Percentiles rank a stretch among this genome's conserved stretches.
Conservation (phyloP, 2,329 filamentous ascomycete species). For the Pseudogymnoascus sp. region DNA sequence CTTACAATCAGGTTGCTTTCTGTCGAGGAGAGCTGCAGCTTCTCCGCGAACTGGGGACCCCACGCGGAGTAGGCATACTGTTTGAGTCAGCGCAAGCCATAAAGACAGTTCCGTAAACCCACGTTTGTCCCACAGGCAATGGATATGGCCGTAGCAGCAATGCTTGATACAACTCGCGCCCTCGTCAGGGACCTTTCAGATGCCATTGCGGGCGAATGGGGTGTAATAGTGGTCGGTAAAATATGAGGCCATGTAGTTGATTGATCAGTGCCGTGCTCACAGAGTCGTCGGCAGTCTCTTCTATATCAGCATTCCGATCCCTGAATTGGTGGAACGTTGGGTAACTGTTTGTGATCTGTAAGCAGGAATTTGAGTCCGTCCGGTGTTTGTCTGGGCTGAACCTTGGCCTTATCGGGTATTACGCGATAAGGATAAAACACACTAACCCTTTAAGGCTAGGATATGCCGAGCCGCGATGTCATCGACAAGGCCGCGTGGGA, state of each 20-base stretch:
- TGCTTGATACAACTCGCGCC: constrained; percentile 69
- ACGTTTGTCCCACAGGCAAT: constrained; percentile 92
- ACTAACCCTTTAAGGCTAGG: neutral
- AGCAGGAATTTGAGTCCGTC: neutral
- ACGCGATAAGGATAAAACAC: neutral
- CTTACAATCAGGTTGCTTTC: constrained; percentile 82
- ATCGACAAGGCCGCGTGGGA: neutral
- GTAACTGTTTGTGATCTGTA: neutral
- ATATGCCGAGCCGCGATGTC: neutral
- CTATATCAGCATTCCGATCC: neutral
- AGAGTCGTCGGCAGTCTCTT: neutral
- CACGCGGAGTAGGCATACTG: constrained; percentile 98
- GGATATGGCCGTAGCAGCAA: constrained; percentile 75
- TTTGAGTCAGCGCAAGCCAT: constrained; percentile 23
- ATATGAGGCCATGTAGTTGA: constrained; percentile 6
- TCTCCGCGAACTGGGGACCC: constrained; percentile 89
- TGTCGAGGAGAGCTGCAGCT: constrained; percentile 79
- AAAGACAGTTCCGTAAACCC: constrained; percentile 28
- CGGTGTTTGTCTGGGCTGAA: neutral
- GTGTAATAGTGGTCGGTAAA: constrained; percentile 6
- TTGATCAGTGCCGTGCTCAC: neutral
- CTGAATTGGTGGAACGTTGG: neutral
- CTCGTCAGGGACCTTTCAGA: constrained; percentile 44
- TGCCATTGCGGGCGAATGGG: constrained; percentile 30
- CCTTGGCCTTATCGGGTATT: constrained; percentile 10